Evolutionary conservation across 192 early-diverging fungal genomes (phyloP), one percentile per base, ranked within the genome.

Genomic region (Radiomyces spectabilis): DNA sequence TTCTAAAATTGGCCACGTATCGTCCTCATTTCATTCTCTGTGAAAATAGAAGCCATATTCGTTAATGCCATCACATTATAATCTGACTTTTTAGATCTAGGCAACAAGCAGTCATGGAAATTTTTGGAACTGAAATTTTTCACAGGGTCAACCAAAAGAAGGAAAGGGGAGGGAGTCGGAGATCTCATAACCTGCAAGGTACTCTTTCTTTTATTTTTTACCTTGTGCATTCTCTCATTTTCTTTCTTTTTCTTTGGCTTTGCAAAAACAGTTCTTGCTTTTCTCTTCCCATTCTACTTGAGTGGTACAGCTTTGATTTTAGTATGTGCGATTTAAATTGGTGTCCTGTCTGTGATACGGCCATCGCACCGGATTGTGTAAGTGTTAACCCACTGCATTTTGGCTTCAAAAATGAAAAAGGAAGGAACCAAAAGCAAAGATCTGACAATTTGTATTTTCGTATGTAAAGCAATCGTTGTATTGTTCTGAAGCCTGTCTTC

Each of bases 261-360:
- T 35, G 22, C 10, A 35, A 35, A 3, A 21, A 16, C 13, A 22
- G 18, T 7, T 12, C 38, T 2, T 3, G 4, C 13, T 12, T 41
- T 41, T 41, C 12, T 41, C 15, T 34, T 12, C 0, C 1, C 31
- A 2, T 34, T 19, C 29, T 31, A 16, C 16, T 18, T 34, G 30
- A 15, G 29, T 50, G 24, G 10, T 15, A 22, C 25, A 29, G 15
- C 19, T 22, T 57, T 40, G 39, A 40, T 40, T 19, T 40, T 15
- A 40, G 21, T 8, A 66, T 66, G 64, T 46, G 52, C 22, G 57
- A 66, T 46, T 25, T 59, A 5, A 59, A 66, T 31, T 66, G 64
- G 64, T 66, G 64, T 51, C 52, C 53, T 29, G 42, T 32, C 3
- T 66, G 64, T 30, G 64, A 66, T 31, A 66, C 47, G 31, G 64